Base-by-base conservation (phyloP, 495 filamentous ascomycete genomes). In the Pseudevernia furfuracea region DNA sequence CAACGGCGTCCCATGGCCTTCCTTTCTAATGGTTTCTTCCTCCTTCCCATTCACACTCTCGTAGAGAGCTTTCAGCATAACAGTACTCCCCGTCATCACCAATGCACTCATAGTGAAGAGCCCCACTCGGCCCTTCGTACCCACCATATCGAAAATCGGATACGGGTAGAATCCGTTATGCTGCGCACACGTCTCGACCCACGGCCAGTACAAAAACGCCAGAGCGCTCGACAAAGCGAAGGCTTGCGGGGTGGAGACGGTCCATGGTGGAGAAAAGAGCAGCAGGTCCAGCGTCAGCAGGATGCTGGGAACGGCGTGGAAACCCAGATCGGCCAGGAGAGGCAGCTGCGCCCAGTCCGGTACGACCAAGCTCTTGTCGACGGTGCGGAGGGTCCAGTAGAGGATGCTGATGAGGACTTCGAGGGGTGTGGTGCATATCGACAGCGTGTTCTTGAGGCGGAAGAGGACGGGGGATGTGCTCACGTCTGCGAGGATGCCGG, bases 121-220 rank as follows among this genome's bases (percentile, higher is more conserved):
- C 21, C 81, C 74, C 38, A 85, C 72, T 32, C 92, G 82, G 66
- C 87, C 82, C 63, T 77, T 71, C 1, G 83, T 85, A 53, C 74
- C 77, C 36, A 94, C 72, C 28, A 84, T 72, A 4, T 79, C 84
- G 65, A 96, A 89, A 21, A 96, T 81, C 5, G 92, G 91, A 77
- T 96, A 96, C 5, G 92, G 92, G 68, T 96, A 96, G 84, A 84
- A 92, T 71, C 89, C 89, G 68, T 96, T 96, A 60, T 82, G 75
- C 23, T 75, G 68, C 69, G 85, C 90, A 76, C 90, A 95, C 32
- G 81, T 80, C 72, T 96, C 90, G 10, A 96, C 82, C 92, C 92
- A 96, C 63, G 87, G 82, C 90, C 90, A 96, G 74, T 96, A 96
- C 19, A 77, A 74, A 61, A 91, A 83, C 3, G 89, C 90, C 63